These are phyloP conservation scores for Taiozyma sp. DNA, from an alignment of 1,139 yeast genomes.

Conservation along the genomic window DNA sequence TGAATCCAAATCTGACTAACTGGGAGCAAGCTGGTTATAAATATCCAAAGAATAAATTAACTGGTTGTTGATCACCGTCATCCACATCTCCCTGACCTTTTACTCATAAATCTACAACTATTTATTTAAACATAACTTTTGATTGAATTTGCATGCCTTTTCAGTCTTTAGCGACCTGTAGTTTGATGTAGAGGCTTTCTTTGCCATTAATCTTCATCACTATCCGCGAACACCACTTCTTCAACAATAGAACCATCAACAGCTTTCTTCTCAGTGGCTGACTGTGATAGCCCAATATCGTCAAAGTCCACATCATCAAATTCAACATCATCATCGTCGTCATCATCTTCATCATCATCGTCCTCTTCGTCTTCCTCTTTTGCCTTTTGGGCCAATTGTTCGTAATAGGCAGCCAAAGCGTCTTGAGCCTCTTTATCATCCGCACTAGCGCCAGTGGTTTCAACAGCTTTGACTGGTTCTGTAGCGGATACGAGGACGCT, in stretches of 20 bases:
- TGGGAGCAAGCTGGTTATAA: constrained; percentile 33
- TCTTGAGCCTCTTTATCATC: constrained; percentile 65
- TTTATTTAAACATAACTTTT: not conserved
- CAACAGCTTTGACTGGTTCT: not conserved
- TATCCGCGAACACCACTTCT: constrained; percentile 17
- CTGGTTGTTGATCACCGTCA: not conserved
- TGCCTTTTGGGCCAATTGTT: constrained; percentile 35
- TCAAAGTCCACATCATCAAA: constrained; percentile 24
- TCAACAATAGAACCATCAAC: constrained; percentile 11
- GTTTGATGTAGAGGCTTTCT: not conserved
- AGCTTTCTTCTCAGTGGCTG: constrained; percentile 1
- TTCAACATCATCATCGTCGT: constrained; percentile 39
- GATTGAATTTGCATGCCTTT: not conserved
- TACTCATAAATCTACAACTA: not conserved
- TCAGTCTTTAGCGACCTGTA: not conserved
- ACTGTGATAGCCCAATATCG: constrained; percentile 3
- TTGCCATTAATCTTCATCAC: constrained; percentile 16
- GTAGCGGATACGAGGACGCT: not conserved
- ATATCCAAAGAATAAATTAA: constrained; percentile 7
- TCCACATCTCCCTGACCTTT: no score
- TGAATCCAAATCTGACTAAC: constrained; percentile 39
- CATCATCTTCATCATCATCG: constrained; percentile 45
- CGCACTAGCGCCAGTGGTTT: constrained; percentile 16
- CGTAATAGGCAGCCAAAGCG: constrained; percentile 76
- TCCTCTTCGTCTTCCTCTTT: constrained; percentile 47